Base-by-base conservation (phyloP, 192 early-diverging fungal species). In the Podila horticola region DNA sequence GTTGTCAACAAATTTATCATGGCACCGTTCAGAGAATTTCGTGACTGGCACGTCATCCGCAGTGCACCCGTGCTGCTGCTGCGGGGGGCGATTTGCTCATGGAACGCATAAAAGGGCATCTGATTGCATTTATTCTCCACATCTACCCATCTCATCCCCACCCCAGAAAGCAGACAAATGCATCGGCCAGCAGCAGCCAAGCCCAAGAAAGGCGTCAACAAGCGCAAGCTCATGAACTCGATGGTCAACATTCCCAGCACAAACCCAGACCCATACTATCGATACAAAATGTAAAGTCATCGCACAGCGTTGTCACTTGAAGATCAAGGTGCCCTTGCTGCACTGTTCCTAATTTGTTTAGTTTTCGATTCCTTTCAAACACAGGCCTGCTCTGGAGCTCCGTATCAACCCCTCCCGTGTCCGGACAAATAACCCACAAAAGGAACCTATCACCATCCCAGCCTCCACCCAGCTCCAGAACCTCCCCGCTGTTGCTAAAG, bases 201-300 rank as follows among this genome's bases (percentile, higher is more conserved):
- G 51, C 65, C 71, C 41, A 81, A 81, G 29, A 81, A 81, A 71
- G 77, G 75, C 49, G 49, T 79, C 58, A 73, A 81, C 62, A 72
- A 73, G 49, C 77, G 77, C 66, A 73, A 73, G 48, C 77, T 81
- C 28, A 81, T 81, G 77, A 81, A 81, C 71, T 81, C 77, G 48
- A 81, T 81, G 77, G 77, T 81, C 71, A 81, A 81, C 71, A 81
- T 81, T 45, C 77, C 77, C 26, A 73, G 71, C 67, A 81, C 77
- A 10, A 81, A 81, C 58, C 77, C 77, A 2, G 77, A 81, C 71
- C 77, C 77, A 49, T 73, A 81, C 62, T 81, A 73, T 62, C 66
- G 77, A 19, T 81, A 81, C 58, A 81, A 81, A 73, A 81, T 81
- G 77, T 81, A 81, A 22, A 62, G n/a, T 3, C 26, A 26, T 49